Evolutionary conservation across 495 filamentous ascomycete genomes (phyloP).

Genomic region (Penicillium verhagenii): DNA sequence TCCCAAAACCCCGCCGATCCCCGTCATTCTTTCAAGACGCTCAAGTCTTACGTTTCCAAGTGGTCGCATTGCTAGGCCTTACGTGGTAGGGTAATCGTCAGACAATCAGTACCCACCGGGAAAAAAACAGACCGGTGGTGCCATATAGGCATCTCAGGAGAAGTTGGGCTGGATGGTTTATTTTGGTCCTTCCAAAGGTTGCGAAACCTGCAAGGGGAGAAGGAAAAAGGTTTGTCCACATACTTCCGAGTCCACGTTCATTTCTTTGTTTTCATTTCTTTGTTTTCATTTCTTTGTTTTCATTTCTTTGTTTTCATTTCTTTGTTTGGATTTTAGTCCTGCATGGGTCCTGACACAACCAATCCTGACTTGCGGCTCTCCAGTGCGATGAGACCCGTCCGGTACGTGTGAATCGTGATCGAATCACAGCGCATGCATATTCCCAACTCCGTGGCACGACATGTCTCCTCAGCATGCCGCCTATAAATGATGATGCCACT

Average conservation of each 20-base stretch:
- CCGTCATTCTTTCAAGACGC: neutral
- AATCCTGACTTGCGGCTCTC: neutral
- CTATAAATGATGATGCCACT: no score
- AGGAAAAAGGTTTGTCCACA: conserved; percentile 29
- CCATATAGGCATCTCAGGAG: neutral
- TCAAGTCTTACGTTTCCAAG: neutral
- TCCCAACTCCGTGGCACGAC: neutral
- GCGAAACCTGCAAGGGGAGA: conserved; percentile 29
- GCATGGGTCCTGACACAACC: neutral
- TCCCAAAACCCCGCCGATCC: neutral
- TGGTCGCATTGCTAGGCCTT: neutral
- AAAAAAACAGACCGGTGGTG: neutral
- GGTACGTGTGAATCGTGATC: conserved; percentile 21
- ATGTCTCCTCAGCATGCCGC: neutral
- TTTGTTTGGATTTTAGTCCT: neutral
- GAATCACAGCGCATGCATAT: neutral
- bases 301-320: neutral
- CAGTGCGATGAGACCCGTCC: conserved; percentile 34
- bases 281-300: no score
- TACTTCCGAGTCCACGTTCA: no score
- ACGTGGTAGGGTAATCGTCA: neutral
- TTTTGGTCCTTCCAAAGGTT: conserved; percentile 31
- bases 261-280: no score
- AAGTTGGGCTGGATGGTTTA: conserved; percentile 24
- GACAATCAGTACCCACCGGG: neutral